Conservation (phyloP, 805 yeast genomes). For the Candida argentea region DNA sequence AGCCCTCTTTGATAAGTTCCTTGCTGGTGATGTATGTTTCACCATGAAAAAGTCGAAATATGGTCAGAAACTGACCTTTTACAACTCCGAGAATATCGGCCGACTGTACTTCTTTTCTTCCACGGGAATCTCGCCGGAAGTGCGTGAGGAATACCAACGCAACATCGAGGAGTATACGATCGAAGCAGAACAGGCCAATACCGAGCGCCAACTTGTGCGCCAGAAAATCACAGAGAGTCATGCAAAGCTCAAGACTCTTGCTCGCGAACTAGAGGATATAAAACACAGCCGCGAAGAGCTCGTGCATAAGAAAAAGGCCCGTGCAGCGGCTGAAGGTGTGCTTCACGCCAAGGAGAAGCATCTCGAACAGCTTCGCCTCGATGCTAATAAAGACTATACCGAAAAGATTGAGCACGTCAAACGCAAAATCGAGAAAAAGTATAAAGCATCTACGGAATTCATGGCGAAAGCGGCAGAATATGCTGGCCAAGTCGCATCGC, state of each 20-base stretch:
- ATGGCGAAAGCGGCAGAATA: conserved; percentile 14
- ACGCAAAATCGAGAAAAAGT: conserved; percentile 12
- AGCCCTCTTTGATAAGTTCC: conserved; percentile 43
- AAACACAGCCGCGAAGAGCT: conserved; percentile 6
- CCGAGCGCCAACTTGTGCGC: conserved; percentile 6
- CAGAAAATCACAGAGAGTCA: conserved; percentile 8
- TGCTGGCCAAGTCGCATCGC: conserved; percentile 13
- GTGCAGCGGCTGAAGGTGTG: conserved; percentile 12
- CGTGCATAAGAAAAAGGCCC: conserved; percentile 6
- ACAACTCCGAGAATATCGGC: conserved; percentile 27
- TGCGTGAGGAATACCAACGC: conserved; percentile 7
- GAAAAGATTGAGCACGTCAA: conserved; percentile 27
- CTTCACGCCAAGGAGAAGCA: conserved; percentile 17
- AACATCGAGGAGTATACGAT: conserved; percentile 7
- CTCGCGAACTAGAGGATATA: conserved; percentile 3
- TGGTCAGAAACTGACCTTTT: conserved; percentile 46
- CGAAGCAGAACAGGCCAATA: conserved; percentile 4
- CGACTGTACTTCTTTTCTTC: conserved; percentile 21
- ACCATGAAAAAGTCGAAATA: conserved; percentile 48
- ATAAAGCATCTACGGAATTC: conserved; percentile 8
- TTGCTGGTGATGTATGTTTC: conserved; percentile 48
- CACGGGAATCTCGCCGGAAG: conserved; percentile 21
- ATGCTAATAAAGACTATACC: conserved; percentile 32
- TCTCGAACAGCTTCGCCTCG: conserved; percentile 22
- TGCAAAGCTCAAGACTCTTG: conserved; percentile 5